These are phyloP conservation scores for Globisporangium takayamanum DNA, from an alignment of 352 stramenopile species.

Conservation along the genomic window DNA sequence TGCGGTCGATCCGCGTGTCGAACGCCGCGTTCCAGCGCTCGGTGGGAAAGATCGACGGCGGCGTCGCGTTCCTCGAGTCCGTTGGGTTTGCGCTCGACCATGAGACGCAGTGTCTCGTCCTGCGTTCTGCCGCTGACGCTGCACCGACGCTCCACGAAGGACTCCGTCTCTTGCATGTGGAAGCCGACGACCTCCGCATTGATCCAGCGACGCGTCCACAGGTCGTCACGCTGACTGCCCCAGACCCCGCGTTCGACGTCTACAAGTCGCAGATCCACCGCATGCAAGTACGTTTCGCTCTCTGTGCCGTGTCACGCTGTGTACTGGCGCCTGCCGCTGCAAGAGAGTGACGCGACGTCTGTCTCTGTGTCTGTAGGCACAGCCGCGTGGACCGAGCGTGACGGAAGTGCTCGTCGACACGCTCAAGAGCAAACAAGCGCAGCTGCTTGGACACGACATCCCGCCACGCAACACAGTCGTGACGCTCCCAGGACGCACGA, in stretches of 20 bases:
- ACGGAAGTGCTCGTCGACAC: conserved; percentile 74
- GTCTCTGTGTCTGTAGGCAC: conserved; percentile 32
- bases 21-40: conserved; percentile 71
- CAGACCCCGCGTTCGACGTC: conserved; percentile 58
- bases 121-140: conserved; percentile 17
- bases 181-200: conserved; percentile 77
- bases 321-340: background rate
- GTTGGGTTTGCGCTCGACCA: conserved; percentile 53
- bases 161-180: conserved; percentile 50
- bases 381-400: conserved; percentile 68
- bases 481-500: conserved; percentile 26
- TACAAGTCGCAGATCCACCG: conserved; percentile 84
- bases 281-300: conserved; percentile 35
- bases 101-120: conserved; percentile 43
- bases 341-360: background rate
- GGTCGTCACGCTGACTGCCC: conserved; percentile 30
- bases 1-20: conserved; percentile 72
- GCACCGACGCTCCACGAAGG: conserved; percentile 41
- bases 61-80: conserved; percentile 62
- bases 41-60: conserved; percentile 58
- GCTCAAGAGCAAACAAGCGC: conserved; percentile 73
- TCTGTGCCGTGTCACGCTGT: background rate
- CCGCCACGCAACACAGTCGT: conserved; percentile 64
- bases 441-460: conserved; percentile 50
- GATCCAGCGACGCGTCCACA: conserved; percentile 31